Base-by-base conservation (phyloP, 176 grass and related monocot genomes). In the Dactylis glomerata region DNA sequence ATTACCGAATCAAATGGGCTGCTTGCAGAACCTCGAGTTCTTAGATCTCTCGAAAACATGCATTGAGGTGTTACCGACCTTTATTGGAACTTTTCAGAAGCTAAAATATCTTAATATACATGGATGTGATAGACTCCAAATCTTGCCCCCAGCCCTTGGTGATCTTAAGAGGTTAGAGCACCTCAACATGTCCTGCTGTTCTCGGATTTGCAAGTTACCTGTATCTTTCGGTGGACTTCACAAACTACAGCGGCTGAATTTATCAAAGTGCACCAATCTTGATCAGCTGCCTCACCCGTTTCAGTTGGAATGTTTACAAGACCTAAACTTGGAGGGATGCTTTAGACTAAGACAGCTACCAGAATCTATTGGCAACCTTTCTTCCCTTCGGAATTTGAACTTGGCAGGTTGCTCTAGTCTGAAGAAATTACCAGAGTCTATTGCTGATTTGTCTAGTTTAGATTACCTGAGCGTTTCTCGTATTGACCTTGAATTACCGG, bases 11-110 rank as follows among this genome's bases (percentile, higher is more conserved):
- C 46, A 47, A 54, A 61, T 79, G 62, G 40, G 74, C 42, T 74
- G 37, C 73, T 30, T 79, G 27, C 62, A 40, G 77, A 64, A 52
- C 83, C 83, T 86, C 5, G 32, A 78, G 71, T 32, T 69, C 16
- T 79, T 86, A n/a, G 55, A 71, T 38, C 42, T 86, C 37, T 86
- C 84, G 40, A 36, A 49, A 75, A 84, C 82, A n/a, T 76, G 30
- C 27, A 58, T 84, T n/a, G 15, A 77, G 68, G 16, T 5, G 26
- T 23, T 84, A 32, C 82, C 82, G 1, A 0, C 30, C 3, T 84
- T 63, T 9, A 46, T 84, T 1, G 28, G 26, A 59, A 50, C 31
- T 49, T 75, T 84, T 75, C n/a, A 6, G n/a, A 76, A 76, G 70
- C 82, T 84, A 10, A 63, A 63, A 75, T 77, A 84, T 30, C 47